These are phyloP conservation scores for Bimuria novae-zelandiae DNA, from an alignment of 2,329 filamentous ascomycete genomes.

Conservation along the genomic window DNA sequence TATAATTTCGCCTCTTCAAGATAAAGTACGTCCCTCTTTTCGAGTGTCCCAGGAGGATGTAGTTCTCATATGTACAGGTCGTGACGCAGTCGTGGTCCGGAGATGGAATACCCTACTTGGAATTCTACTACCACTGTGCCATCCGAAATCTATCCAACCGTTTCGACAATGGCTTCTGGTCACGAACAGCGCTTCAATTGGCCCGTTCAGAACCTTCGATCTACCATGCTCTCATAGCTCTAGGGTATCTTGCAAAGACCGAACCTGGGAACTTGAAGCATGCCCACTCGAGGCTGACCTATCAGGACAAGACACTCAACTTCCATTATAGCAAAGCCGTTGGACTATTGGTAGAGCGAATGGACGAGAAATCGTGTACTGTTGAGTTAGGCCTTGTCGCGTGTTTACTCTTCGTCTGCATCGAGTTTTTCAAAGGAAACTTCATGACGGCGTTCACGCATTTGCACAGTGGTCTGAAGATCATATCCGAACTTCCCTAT, in stretches of 20 bases:
- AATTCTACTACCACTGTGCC: conserved; percentile 52
- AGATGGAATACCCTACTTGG: conserved; percentile 25
- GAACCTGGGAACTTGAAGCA: conserved; percentile 26
- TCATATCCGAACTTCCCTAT: conserved; percentile 29
- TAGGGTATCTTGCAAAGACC: conserved; percentile 43
- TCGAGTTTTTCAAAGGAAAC: conserved; percentile 51
- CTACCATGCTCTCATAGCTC: conserved; percentile 50
- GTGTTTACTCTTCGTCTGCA: conserved; percentile 50
- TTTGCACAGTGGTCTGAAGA: conserved; percentile 50
- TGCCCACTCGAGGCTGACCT: conserved; percentile 15
- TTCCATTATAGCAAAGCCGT: conserved; percentile 52
- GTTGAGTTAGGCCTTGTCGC: conserved; percentile 46
- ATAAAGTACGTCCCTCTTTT: conserved; percentile 10
- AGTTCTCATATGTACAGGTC: not conserved
- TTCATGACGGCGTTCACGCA: conserved; percentile 48
- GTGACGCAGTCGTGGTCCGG: conserved; percentile 15
- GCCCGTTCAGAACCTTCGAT: conserved; percentile 48
- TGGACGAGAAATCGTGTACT: conserved; percentile 34
- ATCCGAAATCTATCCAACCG: conserved; percentile 39
- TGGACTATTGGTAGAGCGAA: conserved; percentile 34
- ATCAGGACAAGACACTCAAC: conserved; percentile 33
- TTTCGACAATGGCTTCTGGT: conserved; percentile 48
- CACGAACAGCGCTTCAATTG: conserved; percentile 47
- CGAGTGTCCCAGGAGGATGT: not conserved
- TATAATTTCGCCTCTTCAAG: conserved; percentile 7